Conservation (phyloP, 352 stramenopile genomes). For the Phytopythium boreale region DNA sequence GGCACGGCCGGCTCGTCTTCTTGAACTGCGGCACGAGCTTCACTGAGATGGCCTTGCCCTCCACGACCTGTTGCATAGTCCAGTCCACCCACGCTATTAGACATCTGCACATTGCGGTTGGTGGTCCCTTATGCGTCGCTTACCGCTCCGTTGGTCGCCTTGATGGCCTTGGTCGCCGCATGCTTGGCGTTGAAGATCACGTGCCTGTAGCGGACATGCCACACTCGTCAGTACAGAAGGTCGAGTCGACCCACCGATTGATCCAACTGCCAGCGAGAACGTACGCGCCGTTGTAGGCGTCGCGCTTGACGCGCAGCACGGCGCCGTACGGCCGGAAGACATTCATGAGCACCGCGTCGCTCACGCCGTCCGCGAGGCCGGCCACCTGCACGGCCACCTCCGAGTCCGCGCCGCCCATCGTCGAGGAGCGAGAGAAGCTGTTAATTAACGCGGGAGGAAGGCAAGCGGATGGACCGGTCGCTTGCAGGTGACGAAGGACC, state of each 20-base stretch:
- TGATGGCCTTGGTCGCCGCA: constrained; percentile 33
- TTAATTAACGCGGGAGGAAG: no score
- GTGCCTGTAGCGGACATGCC: constrained; percentile 21
- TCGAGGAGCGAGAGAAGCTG: background rate
- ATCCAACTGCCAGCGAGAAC: constrained; percentile 10
- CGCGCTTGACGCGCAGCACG: constrained; percentile 47
- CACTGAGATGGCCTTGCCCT: constrained; percentile 51
- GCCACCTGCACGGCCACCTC: constrained; percentile 44
- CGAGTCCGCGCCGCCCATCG: background rate
- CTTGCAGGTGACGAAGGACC: background rate
- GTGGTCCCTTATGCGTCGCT: background rate
- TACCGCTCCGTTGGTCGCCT: constrained; percentile 47
- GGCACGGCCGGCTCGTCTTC: constrained; percentile 40
- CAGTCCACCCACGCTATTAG: background rate
- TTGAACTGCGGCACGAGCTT: constrained; percentile 35
- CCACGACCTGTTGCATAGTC: constrained; percentile 18
- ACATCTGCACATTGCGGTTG: background rate
- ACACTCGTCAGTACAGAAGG: background rate
- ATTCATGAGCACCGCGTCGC: constrained; percentile 40
- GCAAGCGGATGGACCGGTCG: no score
- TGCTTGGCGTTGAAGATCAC: constrained; percentile 29
- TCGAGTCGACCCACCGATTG: background rate
- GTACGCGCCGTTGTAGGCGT: constrained; percentile 53
- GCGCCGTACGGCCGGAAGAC: constrained; percentile 58
- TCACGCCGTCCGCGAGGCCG: constrained; percentile 36